Conservation (phyloP, 2,329 filamentous ascomycete species). For the Exophiala spinifera region DNA sequence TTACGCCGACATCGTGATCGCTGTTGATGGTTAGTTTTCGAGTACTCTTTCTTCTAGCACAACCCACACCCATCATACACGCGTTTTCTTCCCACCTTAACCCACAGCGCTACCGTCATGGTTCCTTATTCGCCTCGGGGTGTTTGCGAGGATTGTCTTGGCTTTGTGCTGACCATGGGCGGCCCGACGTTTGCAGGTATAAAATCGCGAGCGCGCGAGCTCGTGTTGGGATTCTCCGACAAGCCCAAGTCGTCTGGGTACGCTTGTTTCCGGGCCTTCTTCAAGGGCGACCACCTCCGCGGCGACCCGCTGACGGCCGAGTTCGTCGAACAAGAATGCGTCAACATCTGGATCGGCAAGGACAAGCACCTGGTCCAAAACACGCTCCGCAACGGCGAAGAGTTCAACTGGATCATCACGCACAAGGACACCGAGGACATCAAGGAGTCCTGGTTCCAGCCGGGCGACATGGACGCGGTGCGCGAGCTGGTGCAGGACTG, state of each 20-base stretch:
- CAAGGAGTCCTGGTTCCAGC: conserved; percentile 55
- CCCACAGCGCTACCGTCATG: too few species aligned
- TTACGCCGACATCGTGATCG: conserved; percentile 48
- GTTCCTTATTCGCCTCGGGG: too few species aligned
- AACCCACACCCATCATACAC: background rate
- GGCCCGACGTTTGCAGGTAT: conserved; percentile 48
- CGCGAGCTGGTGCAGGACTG: conserved; percentile 50
- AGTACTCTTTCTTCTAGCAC: background rate
- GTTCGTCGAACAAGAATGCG: conserved; percentile 53
- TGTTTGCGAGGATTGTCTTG: too few species aligned
- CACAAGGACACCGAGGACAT: conserved; percentile 49
- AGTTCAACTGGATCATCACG: conserved; percentile 52
- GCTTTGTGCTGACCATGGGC: background rate
- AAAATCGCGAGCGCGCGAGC: conserved; percentile 50
- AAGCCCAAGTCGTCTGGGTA: conserved; percentile 36
- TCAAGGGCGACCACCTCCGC: conserved; percentile 44
- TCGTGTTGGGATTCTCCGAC: conserved; percentile 43
- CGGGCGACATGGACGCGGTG: conserved; percentile 53
- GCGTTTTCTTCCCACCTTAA: too few species aligned
- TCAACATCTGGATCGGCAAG: conserved; percentile 54
- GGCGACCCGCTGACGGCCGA: conserved; percentile 52
- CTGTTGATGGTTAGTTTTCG: conserved; percentile 47
- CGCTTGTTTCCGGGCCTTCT: conserved; percentile 33
- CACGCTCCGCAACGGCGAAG: conserved; percentile 48
- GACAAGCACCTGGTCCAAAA: conserved; percentile 52